These are phyloP conservation scores for Colletotrichum salicis DNA, from an alignment of 2,329 filamentous ascomycete genomes.

Conservation along the genomic window DNA sequence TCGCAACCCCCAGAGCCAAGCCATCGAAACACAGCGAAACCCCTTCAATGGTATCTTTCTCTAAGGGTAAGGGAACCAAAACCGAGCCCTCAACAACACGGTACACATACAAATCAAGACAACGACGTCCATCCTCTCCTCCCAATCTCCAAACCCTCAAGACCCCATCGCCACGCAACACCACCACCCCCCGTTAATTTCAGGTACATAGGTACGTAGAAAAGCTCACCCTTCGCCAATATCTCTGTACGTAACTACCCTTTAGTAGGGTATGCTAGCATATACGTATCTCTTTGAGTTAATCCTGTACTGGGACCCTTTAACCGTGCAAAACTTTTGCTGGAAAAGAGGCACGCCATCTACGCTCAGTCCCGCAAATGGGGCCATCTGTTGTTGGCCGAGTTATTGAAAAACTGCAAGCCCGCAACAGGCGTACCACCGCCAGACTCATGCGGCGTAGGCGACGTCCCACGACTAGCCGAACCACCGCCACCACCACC, in stretches of 20 bases:
- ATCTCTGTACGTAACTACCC: no score
- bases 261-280: no score
- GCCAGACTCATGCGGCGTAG: constrained; percentile 49
- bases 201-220: no score
- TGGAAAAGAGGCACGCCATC: no score
- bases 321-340: no score
- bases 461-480: constrained; percentile 62
- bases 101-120: neutral
- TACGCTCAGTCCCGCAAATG: constrained; percentile 53
- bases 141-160: neutral
- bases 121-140: neutral
- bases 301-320: no score
- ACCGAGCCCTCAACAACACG: neutral
- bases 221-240: neutral
- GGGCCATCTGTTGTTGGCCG: constrained; percentile 54
- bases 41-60: constrained; percentile 9
- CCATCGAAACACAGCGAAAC: neutral
- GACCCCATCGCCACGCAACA: no score
- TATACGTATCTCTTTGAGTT: no score
- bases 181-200: no score
- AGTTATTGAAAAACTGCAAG: constrained; percentile 51
- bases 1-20: neutral
- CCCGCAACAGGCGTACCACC: constrained; percentile 47
- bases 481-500: constrained; percentile 40
- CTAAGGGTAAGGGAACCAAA: neutral